Base-by-base conservation (phyloP, 1,139 yeast genomes). In the Yamadazyma diospyri region DNA sequence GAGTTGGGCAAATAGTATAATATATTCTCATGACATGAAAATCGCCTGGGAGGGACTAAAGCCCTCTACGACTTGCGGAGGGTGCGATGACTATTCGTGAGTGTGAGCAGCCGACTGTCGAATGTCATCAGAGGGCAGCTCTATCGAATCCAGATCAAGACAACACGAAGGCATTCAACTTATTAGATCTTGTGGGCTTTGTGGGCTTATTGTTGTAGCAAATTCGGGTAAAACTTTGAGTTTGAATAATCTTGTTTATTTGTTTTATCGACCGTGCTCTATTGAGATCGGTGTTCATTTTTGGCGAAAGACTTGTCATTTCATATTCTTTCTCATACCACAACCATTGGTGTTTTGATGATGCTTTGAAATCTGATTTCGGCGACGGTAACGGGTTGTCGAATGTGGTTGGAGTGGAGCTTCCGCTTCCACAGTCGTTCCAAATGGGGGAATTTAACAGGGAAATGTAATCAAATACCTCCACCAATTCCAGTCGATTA, bases 251-350 rank as follows among this genome's bases (percentile, higher is more conserved):
- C 11, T 42, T 43, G 34, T 61, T 59, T 32, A 58, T 51, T 19
- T 59, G 61, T 32, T 51, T 48, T 3, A 55, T 47, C 16, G 53
- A 46, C 30, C 55, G 60, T 25, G 43, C 35, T 16, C 47, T 45
- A 18, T 44, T 45, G 12, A 43, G 34, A 17, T 47, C 42, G 21
- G 42, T 46, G 26, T 15, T 14, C 9, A 56, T 47, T 22, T 48
- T 52, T 25, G 61, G 65, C 31, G 43, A 45, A 21, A 36, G 39
- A 29, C 41, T 42, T 2, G 60, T 45, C 18, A 63, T 48, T 25
- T 55, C 54, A 25, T 48, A 51, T 38, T 64, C 70, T 29, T 47
- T 48, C 23, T 64, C 70, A 40, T 59, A 63, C 57, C 64, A 55
- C 5, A 66, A 50, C 72, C 72, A 66, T 26, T 37, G 47, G 3